phyloP scores from a whole-genome alignment of 768 basidiomycete species.

The Macrolepiota dolichaula region DNA sequence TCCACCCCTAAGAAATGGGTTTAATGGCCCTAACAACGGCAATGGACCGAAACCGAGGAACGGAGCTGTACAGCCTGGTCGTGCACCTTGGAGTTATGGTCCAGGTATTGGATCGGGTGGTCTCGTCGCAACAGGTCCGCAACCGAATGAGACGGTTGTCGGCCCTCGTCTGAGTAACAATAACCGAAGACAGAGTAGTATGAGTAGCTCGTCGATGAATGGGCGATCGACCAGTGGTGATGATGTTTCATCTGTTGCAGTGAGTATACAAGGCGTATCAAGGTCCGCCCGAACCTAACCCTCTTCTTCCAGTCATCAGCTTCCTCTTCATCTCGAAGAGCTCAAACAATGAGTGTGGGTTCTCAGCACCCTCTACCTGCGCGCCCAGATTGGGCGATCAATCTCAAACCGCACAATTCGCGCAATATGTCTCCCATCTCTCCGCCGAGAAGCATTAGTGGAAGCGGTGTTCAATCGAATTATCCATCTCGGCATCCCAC shows the following conservation, averaged over 20 bases:
- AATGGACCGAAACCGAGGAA: slow-evolving; percentile 28
- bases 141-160: slow-evolving; percentile 48
- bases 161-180: slow-evolving; percentile 63
- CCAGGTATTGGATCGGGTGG: slow-evolving; percentile 56
- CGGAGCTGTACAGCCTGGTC: slow-evolving; percentile 34
- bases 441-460: slow-evolving; percentile 32
- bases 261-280: slow-evolving; percentile 37
- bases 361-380: slow-evolving; percentile 76
- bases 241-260: slow-evolving; percentile 73
- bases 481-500: slow-evolving; percentile 23
- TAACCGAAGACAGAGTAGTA: slow-evolving; percentile 47
- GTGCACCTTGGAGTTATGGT: slow-evolving; percentile 69
- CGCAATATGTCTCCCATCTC: slow-evolving; percentile 41
- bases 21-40: slow-evolving; percentile 16
- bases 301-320: slow-evolving; percentile 54
- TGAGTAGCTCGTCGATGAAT: slow-evolving; percentile 47
- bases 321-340: slow-evolving; percentile 77
- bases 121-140: slow-evolving; percentile 24
- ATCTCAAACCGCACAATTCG: slow-evolving; percentile 64
- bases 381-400: slow-evolving; percentile 88
- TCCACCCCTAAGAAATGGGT: slow-evolving; percentile 21
- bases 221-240: slow-evolving; percentile 62
- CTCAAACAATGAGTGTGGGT: slow-evolving; percentile 71
- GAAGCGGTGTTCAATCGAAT: slow-evolving; percentile 27
- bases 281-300: slow-evolving; percentile 8